Conservation (phyloP, 139 green algal genomes). For the Parachlorella kessleri region DNA sequence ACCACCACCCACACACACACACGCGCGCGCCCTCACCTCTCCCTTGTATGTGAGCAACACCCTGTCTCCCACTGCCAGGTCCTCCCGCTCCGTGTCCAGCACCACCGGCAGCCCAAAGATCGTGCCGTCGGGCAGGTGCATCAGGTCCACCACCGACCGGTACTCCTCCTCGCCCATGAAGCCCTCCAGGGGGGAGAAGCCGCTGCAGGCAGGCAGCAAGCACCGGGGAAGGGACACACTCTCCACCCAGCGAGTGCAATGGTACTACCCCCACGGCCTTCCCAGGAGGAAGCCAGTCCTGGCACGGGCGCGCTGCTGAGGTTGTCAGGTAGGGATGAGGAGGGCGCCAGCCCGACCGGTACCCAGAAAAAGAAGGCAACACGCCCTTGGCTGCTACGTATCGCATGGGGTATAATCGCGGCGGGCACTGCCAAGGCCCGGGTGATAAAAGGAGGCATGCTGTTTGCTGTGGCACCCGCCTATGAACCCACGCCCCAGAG, state of each 20-base stretch:
- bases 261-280: too few species aligned
- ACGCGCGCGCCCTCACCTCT: background rate
- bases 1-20: background rate
- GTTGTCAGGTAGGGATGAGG: background rate
- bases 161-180: constrained; percentile 90
- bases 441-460: background rate
- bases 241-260: too few species aligned
- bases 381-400: too few species aligned
- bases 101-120: constrained; percentile 91
- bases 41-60: constrained; percentile 88
- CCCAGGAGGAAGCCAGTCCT: too few species aligned
- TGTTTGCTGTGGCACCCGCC: constrained; percentile 6
- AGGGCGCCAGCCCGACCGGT: too few species aligned
- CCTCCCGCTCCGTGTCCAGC: constrained; percentile 83
- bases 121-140: constrained; percentile 68
- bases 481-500: background rate
- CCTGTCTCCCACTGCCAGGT: constrained; percentile 69
- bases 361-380: too few species aligned
- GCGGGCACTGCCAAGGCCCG: background rate
- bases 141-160: constrained; percentile 74
- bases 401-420: background rate
- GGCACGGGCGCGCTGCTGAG: too few species aligned
- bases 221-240: background rate
- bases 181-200: constrained; percentile 87
- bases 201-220: constrained; percentile 39